Conservation (phyloP, 2,329 filamentous ascomycete species). For the Colletotrichum sp. region DNA sequence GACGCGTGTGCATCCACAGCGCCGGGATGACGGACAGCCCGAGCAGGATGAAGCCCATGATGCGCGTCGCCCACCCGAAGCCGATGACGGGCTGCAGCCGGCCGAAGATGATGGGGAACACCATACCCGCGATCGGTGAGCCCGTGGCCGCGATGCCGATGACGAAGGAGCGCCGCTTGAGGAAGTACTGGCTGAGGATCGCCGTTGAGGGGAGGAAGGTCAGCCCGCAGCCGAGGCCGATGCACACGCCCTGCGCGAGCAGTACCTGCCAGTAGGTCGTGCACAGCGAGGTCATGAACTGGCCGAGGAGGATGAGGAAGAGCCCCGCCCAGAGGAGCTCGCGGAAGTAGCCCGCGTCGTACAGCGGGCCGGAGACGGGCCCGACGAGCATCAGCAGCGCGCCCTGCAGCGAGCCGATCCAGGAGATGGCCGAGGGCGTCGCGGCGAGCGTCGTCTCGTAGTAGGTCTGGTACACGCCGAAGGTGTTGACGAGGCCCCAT, state of each 20-base stretch:
- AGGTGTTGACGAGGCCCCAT: constrained; percentile 45
- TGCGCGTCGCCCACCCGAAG: constrained; percentile 57
- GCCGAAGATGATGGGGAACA: constrained; percentile 42
- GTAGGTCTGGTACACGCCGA: constrained; percentile 51
- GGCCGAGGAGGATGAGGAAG: constrained; percentile 40
- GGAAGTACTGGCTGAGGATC: constrained; percentile 46
- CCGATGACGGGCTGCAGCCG: constrained; percentile 54
- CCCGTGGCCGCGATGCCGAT: constrained; percentile 37
- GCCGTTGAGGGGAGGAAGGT: constrained; percentile 39
- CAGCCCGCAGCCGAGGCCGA: constrained; percentile 41
- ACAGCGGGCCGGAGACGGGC: constrained; percentile 44
- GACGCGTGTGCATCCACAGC: constrained; percentile 41
- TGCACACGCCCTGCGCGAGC: constrained; percentile 42
- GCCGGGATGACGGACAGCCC: constrained; percentile 41
- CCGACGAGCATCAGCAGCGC: constrained; percentile 45
- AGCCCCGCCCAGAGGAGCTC: constrained; percentile 38
- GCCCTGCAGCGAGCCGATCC: constrained; percentile 49
- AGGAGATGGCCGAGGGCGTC: constrained; percentile 45
- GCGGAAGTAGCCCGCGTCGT: constrained; percentile 47
- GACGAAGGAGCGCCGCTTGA: constrained; percentile 33
- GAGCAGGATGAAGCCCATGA: constrained; percentile 49
- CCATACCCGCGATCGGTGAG: constrained; percentile 44
- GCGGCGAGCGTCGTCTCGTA: constrained; percentile 41
- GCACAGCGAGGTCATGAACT: constrained; percentile 52
- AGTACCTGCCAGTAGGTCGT: constrained; percentile 48